Evolutionary conservation across 2,329 filamentous ascomycete species (phyloP), one percentile per base, ranked within the genome.

Genomic region (Hypoxylon sp.): DNA sequence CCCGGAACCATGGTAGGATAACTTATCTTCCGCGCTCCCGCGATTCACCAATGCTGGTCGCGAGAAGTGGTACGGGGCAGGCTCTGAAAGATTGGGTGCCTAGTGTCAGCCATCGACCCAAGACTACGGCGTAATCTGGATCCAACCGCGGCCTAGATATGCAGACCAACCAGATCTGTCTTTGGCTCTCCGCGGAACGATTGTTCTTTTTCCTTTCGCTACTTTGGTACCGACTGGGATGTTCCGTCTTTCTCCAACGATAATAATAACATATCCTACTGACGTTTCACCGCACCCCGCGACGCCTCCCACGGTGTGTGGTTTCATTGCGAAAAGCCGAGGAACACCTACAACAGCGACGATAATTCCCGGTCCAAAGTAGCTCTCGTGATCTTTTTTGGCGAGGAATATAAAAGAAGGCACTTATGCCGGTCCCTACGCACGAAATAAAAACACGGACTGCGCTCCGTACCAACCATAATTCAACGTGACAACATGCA

Each of bases 41-140:
- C 68, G 60, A 69, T 66, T 62, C 41, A 49, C 38, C 25, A 71
- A 60, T 32, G 56, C 36, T 65, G 65, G 68, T 61, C 64, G 63
- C 63, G 56, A 68, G 62, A 52, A 52, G 68, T 69, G 61, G 68
- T 63, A 68, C 65, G 57, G 57, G 48, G 19, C 43, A 48, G 46
- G 53, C 46, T 50, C 51, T 25, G 57, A 59, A 65, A 41, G 52
- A 61, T 65, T 66, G 57, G 62, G 53, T 59, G 55, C 60, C 70
- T 73, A 67, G 69, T 68, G 72, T 73, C 65, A 73, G 71, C 70
- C 60, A 75, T 75, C 74, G 74, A 75, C 72, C 74, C 74, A 73
- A 71, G 61, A 70, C 67, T 69, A 61, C 69, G 74, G 73, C 69
- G 68, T 73, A 72, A 75, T 75, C 74, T 74, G 67, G 67, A 72